Evolutionary conservation across 345 rosid genomes (phyloP), one percentile per base, ranked within the genome.

Genomic region (Streptanthus diversifolius): DNA sequence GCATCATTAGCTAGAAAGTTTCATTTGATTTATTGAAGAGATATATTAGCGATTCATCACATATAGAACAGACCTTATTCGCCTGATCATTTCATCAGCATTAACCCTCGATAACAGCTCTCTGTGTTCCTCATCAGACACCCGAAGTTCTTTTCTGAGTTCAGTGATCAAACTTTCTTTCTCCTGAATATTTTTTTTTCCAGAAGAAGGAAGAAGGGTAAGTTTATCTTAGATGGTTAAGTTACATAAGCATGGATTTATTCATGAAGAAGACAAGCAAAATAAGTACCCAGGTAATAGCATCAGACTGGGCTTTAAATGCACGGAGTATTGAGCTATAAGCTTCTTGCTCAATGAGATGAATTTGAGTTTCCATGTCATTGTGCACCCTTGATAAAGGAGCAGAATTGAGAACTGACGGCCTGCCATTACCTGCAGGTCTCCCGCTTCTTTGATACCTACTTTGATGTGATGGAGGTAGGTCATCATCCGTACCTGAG

Each of bases 231-330:
- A 3, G 11, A 63, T 48, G 17, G 41, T 30, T 14, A 77, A 48
- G 48, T 64, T 29, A 64, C 7, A 70, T 37, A 53, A 72, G 43
- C 7, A 53, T 49, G 56, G 40, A 39, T 3, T 22, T 32, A 39
- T 8, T 3, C 15, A 49, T 37, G 56, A 58, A 33, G 47, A 40
- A 32, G 48, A 73, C 15, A 70, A 71, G 41, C 18, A 35, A 61
- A 68, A 62, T 15, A 55, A 36, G 77, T 90, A 95, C 99, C 99
- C 98, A 95, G 73, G 98, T 83, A 62, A 95, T 86, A 72, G 97
- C 98, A 73, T 95, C 98, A 36, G 99, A 87, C 80, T 90, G 98
- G 72, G 99, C 99, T 83, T 88, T 92, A 71, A 95, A 95, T 32
- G 99, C 99, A 64, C 98, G 90, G 66, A 95, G 83, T 44, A 95